Conservation (phyloP, 2,329 filamentous ascomycete species). For the Paraphoma chrysanthemicola region DNA sequence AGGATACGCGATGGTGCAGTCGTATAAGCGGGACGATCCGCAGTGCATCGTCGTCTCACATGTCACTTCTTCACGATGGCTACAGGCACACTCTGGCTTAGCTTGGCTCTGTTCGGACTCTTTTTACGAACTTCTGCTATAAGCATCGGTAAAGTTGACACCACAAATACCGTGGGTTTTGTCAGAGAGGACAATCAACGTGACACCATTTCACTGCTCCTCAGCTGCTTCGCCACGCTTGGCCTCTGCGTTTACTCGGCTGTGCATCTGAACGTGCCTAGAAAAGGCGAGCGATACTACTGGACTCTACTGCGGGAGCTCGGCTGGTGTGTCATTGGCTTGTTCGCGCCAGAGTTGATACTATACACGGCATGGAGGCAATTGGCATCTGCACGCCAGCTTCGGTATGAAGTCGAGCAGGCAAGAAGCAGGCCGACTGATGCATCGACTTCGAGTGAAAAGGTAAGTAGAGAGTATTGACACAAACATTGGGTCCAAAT, state of each 20-base stretch:
- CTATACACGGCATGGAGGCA: constrained; percentile 16
- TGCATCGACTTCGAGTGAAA: neutral
- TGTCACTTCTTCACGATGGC: neutral
- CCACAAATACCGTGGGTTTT: constrained; percentile 7
- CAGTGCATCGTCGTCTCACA: neutral
- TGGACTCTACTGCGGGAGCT: constrained; percentile 4
- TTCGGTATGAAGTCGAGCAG: constrained; percentile 8
- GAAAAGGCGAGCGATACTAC: constrained; percentile 2
- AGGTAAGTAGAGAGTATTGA: neutral
- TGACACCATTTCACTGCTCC: constrained; percentile 3
- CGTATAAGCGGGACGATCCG: neutral
- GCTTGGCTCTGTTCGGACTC: neutral
- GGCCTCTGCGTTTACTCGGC: constrained; percentile 22
- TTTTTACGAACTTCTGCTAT: neutral
- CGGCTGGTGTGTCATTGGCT: constrained; percentile 16
- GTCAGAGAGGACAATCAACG: constrained; percentile 8
- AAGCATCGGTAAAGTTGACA: constrained; percentile 1
- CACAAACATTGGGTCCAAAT: neutral
- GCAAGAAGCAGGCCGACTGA: neutral
- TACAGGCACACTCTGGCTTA: neutral
- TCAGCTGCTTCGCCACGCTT: constrained; percentile 21
- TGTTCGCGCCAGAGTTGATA: constrained; percentile 23
- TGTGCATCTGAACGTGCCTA: constrained; percentile 23
- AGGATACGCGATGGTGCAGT: neutral
- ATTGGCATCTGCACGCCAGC: constrained; percentile 10